Conservation (phyloP, 306 rosid genomes). For the Ceratonia siliqua region DNA sequence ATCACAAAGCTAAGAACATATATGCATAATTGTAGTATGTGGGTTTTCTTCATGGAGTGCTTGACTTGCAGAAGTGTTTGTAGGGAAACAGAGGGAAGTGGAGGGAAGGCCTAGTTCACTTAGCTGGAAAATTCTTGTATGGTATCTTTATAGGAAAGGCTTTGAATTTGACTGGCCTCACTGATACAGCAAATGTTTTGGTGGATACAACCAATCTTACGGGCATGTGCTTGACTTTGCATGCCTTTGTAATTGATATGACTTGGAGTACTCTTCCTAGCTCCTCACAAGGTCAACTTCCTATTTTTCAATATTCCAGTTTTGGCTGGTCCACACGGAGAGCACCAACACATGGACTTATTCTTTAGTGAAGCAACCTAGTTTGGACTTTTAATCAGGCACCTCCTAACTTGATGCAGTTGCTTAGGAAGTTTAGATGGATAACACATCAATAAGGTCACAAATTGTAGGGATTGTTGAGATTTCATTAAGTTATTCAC, state of each 20-base stretch:
- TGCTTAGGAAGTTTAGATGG: background rate
- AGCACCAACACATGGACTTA: background rate
- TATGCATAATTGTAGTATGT: background rate
- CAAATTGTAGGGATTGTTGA: no score
- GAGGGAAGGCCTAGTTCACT: background rate
- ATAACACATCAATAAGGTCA: no score
- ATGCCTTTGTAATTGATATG: background rate
- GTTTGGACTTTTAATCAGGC: background rate
- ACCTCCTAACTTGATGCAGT: background rate
- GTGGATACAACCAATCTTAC: conserved; percentile 1
- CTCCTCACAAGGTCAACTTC: background rate
- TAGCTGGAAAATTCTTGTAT: background rate
- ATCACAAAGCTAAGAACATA: background rate
- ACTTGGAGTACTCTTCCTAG: background rate
- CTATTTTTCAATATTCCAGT: background rate
- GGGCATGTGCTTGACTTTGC: background rate
- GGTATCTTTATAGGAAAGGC: background rate
- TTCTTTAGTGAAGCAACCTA: background rate
- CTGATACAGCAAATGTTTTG: background rate
- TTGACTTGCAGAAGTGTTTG: background rate
- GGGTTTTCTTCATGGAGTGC: conserved; percentile 26
- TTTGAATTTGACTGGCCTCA: background rate
- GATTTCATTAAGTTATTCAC: no score
- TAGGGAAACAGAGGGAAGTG: background rate
- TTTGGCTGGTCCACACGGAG: background rate